These are phyloP conservation scores for Claviceps humidiphila DNA, from an alignment of 2,329 filamentous ascomycete species.

Conservation along the genomic window DNA sequence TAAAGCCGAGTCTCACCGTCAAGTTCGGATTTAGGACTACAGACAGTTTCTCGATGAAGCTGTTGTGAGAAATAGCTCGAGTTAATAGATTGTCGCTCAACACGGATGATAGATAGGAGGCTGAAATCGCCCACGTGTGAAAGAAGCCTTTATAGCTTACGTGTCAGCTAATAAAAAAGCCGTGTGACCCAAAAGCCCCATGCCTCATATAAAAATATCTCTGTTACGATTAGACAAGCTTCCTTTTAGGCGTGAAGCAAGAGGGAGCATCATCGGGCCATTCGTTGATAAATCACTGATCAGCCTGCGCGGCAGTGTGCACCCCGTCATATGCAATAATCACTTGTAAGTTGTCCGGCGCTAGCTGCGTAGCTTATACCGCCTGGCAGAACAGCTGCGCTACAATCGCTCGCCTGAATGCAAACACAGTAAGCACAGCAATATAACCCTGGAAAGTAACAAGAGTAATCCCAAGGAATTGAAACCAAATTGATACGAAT, in stretches of 20 bases:
- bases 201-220: background rate
- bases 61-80: background rate
- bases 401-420: background rate
- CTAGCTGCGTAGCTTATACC: slow-evolving; percentile 13
- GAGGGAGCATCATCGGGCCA: background rate
- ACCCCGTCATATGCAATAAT: slow-evolving; percentile 7
- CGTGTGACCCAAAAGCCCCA: background rate
- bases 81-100: background rate
- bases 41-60: background rate
- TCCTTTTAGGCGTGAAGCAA: background rate
- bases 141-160: too few relatives aligned
- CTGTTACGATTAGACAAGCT: background rate
- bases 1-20: background rate
- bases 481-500: background rate
- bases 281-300: background rate
- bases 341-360: background rate
- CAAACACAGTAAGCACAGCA: background rate
- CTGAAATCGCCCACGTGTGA: background rate
- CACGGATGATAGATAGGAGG: background rate
- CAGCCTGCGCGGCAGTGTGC: background rate
- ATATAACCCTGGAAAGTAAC: background rate
- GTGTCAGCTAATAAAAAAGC: background rate
- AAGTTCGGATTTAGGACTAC: background rate
- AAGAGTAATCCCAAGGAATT: background rate
- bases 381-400: slow-evolving; percentile 22